A percentile compares a stretch with the other conserved stretches of the same genome.
These are phyloP conservation scores for Mortierella sp. DNA, from an alignment of 371 early-diverging fungal species.

Conservation along the genomic window DNA sequence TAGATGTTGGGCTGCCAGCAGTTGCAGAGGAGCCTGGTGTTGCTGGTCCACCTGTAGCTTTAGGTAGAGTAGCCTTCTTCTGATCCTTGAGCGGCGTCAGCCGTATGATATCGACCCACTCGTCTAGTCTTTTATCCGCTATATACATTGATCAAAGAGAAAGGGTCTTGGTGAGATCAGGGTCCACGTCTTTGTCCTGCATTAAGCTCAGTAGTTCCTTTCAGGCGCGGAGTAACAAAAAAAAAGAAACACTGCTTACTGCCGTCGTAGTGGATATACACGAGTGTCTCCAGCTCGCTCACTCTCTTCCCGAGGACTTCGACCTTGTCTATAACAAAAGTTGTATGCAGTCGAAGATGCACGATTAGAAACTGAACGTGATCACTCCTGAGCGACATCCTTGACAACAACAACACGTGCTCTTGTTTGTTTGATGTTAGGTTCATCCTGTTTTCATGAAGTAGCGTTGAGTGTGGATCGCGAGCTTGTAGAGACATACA, in stretches of 20 bases:
- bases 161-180: neutral
- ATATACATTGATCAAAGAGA: neutral
- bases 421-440: neutral
- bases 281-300: slow-evolving; percentile 34
- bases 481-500: slow-evolving; percentile 18
- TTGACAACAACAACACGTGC: neutral
- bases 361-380: neutral
- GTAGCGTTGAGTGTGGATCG: neutral
- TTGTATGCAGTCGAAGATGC: neutral
- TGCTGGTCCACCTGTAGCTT: neutral
- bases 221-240: neutral
- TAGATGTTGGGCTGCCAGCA: neutral
- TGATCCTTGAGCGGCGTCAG: slow-evolving; percentile 13
- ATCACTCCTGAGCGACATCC: neutral
- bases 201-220: too few relatives aligned
- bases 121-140: slow-evolving; percentile 55
- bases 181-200: neutral
- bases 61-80: neutral
- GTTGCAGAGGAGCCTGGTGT: neutral
- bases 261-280: slow-evolving; percentile 50
- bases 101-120: slow-evolving; percentile 45
- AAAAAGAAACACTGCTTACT: slow-evolving; percentile 21
- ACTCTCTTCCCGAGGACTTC: slow-evolving; percentile 51
- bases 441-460: neutral
- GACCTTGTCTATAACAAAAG: slow-evolving; percentile 28